These are phyloP conservation scores for Davidsoniella eucalypti DNA, from an alignment of 2,329 filamentous ascomycete species.

Conservation along the genomic window DNA sequence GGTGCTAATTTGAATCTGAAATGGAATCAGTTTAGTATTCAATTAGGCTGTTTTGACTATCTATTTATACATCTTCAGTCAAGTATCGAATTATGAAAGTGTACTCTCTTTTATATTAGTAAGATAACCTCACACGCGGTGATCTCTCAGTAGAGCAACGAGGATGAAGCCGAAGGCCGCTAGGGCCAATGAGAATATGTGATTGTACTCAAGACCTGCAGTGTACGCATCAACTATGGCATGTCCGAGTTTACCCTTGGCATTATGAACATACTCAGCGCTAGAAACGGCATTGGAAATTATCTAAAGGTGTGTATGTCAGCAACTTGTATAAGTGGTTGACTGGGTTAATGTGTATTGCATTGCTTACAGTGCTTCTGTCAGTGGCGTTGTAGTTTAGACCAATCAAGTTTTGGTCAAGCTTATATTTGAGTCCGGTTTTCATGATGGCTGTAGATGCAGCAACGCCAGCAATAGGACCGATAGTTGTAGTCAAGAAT, in stretches of 20 bases:
- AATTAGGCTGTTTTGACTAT: too few relatives aligned
- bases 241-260: slow-evolving; percentile 16
- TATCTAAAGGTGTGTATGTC: slow-evolving; percentile 16
- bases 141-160: slow-evolving; percentile 18
- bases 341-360: background rate
- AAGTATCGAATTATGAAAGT: background rate
- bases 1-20: background rate
- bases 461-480: slow-evolving; percentile 24
- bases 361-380: slow-evolving; percentile 11
- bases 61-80: background rate
- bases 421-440: slow-evolving; percentile 14
- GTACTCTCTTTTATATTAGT: background rate
- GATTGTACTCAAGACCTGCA: slow-evolving; percentile 21
- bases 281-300: slow-evolving; percentile 20
- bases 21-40: background rate
- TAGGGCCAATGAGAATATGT: slow-evolving; percentile 20
- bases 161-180: slow-evolving; percentile 17
- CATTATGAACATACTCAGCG: slow-evolving; percentile 19
- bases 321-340: too few relatives aligned
- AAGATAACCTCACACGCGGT: slow-evolving; percentile 13
- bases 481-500: slow-evolving; percentile 23
- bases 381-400: slow-evolving; percentile 12
- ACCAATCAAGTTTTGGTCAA: slow-evolving; percentile 11
- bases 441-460: slow-evolving; percentile 23
- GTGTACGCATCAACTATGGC: slow-evolving; percentile 21